Base-by-base conservation (phyloP, 176 grass and related monocot genomes). In the Musa acuminata region DNA sequence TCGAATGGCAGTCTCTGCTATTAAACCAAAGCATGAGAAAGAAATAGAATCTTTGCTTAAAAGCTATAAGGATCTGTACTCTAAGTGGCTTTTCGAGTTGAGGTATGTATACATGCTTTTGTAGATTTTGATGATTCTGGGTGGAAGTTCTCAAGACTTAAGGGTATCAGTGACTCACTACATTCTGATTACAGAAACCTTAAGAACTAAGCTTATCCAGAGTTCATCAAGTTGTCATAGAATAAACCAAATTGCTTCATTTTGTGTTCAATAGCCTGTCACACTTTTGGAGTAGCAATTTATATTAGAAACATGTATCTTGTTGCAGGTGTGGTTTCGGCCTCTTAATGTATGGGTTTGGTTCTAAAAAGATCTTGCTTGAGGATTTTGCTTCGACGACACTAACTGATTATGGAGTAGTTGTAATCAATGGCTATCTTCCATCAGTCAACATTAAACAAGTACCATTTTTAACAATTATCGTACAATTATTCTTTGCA, bases 291-390 rank as follows among this genome's bases (percentile, higher is more conserved):
- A 52, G 16, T 72, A 2, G 2, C 17, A 52, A 14, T 21, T 72
- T 11, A 72, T 23, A 25, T 72, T 10, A 51, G n/a, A 21, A 22
- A 20, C 19, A 51, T 72, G 14, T 43, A 6, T 43, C 69, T 52
- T 52, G 8, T 20, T 52, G 69, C 43, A 51, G 43, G 9, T 75
- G 87, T 27, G 85, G 87, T 14, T 96, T 92, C 65, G 67, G 87
- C 21, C 90, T 97, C 59, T 69, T 92, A 81, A 97, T 92, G 90
- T 92, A 96, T 81, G 93, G 90, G 8, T 97, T 97, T 88, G 90
- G 93, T 63, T 97, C 93, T 16, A 97, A 97, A 80, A 97, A 92
- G 72, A 43, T 51, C 22, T 79, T 91, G 77, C 89, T 91, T 17
- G 87, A 97, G 83, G 87, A 97, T 86, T 96, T 96, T 58, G 90